Evolutionary conservation across 73 alveolate genomes (phyloP).

Genomic region (Stentor coeruleus): DNA sequence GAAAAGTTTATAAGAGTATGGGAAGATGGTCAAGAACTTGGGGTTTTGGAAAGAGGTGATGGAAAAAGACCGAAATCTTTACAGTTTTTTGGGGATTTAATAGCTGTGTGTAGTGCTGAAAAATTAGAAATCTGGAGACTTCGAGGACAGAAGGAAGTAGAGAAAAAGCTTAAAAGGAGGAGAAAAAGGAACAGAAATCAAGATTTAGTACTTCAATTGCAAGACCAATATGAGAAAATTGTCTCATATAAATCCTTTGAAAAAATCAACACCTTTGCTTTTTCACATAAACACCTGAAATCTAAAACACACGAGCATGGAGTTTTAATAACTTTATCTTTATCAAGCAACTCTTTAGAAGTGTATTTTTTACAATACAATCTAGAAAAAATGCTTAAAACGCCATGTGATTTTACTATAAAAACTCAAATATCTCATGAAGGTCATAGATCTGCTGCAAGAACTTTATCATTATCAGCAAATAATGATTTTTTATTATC

Average conservation of each 20-base stretch:
- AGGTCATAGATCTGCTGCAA: constrained; percentile 27
- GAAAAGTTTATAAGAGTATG: not conserved
- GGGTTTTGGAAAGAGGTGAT: not conserved
- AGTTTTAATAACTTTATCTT: not conserved
- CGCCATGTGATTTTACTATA: not conserved
- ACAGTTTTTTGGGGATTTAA: not conserved
- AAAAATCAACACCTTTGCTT: not conserved
- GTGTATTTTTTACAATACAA: not conserved
- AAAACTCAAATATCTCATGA: constrained; percentile 2
- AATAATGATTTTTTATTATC: constrained; percentile 14
- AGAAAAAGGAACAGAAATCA: constrained; percentile 39
- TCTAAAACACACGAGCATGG: not conserved
- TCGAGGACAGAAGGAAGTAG: constrained; percentile 28
- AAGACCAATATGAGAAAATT: constrained; percentile 8
- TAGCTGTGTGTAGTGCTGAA: constrained; percentile 11
- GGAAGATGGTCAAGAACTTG: constrained; percentile 13
- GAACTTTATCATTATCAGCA: constrained; percentile 25
- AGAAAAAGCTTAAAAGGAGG: constrained; percentile 44
- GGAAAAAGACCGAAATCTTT: not conserved
- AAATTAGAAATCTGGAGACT: constrained; percentile 21
- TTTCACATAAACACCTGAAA: not conserved
- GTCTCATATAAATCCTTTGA: constrained; percentile 23
- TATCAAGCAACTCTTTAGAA: not conserved
- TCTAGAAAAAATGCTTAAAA: not conserved
- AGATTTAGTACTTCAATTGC: constrained; percentile 27